Evolutionary conservation across 352 stramenopile species (phyloP).

Genomic region (Globisporangium orthogonon): DNA sequence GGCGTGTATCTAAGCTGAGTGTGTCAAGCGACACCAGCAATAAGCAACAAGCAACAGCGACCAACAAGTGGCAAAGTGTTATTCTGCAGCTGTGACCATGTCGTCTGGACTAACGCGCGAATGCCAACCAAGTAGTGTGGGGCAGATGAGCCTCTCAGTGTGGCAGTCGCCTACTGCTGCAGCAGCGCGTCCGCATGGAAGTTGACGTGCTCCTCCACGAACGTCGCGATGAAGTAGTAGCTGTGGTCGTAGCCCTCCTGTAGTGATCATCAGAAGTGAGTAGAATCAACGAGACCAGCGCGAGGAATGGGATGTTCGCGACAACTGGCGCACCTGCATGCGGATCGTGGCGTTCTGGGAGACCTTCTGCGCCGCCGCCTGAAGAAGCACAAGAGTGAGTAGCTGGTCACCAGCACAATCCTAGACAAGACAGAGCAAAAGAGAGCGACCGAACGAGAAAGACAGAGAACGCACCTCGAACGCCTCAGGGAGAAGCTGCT

Average conservation of each 20-base stretch:
- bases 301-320: not conserved
- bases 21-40: not conserved
- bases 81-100: not conserved
- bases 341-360: constrained; percentile 79
- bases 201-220: constrained; percentile 94
- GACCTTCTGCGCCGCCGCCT: constrained; percentile 69
- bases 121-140: too few species aligned
- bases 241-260: constrained; percentile 95
- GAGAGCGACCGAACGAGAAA: not conserved
- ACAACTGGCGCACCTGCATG: constrained; percentile 32
- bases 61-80: not conserved
- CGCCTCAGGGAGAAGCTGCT: constrained; percentile 89
- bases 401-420: not conserved
- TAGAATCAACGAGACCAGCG: not conserved
- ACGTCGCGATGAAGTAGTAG: constrained; percentile 97
- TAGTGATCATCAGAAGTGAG: not conserved
- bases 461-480: constrained; percentile 46
- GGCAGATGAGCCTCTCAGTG: too few species aligned
- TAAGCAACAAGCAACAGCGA: not conserved
- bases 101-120: too few species aligned
- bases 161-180: constrained; percentile 3
- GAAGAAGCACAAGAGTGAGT: constrained; percentile 1
- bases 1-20: not conserved
- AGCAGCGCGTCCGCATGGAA: constrained; percentile 90
- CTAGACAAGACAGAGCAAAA: not conserved